phyloP scores from a whole-genome alignment of 352 stramenopile genomes.

The Blastocystis sp. region DNA sequence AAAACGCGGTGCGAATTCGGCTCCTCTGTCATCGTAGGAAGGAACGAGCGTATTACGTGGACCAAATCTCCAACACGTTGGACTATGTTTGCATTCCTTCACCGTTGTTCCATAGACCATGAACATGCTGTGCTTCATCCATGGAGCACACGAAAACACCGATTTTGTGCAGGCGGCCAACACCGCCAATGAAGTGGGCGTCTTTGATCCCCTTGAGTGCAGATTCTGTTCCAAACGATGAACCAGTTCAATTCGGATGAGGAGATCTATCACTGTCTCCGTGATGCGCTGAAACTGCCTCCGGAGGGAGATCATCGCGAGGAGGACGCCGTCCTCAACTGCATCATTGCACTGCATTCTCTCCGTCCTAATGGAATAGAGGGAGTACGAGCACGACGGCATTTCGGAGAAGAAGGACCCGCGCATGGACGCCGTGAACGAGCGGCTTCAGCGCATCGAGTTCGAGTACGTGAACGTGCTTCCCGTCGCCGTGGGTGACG shows the following conservation, averaged over 20 bases:
- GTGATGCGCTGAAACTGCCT: background rate
- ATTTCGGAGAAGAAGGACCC: slow-evolving; percentile 9
- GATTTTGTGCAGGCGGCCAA: slow-evolving; percentile 29
- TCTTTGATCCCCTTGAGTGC: background rate
- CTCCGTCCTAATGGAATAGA: background rate
- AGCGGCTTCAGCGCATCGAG: slow-evolving; percentile 8
- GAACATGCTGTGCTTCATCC: slow-evolving; percentile 34
- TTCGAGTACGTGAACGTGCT: slow-evolving; percentile 17
- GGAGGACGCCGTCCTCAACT: slow-evolving; percentile 34
- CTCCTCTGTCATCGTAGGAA: background rate
- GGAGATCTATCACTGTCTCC: slow-evolving; percentile 17
- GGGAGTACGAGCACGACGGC: slow-evolving; percentile 41
- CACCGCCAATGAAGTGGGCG: background rate
- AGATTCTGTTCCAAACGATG: slow-evolving; percentile 36
- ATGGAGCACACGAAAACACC: slow-evolving; percentile 6
- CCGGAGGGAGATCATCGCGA: background rate
- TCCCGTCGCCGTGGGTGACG: background rate
- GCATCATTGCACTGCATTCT: background rate
- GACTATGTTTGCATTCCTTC: slow-evolving; percentile 20
- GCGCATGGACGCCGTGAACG: background rate
- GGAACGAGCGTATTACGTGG: background rate
- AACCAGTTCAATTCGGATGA: slow-evolving; percentile 20
- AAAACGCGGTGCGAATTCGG: background rate
- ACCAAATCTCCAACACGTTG: slow-evolving; percentile 41
- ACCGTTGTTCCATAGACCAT: background rate